Percentiles rank a stretch among this genome's conserved stretches.
phyloP scores from a whole-genome alignment of 2,329 filamentous ascomycete genomes.

The Chaetoscypha palmicola region DNA sequence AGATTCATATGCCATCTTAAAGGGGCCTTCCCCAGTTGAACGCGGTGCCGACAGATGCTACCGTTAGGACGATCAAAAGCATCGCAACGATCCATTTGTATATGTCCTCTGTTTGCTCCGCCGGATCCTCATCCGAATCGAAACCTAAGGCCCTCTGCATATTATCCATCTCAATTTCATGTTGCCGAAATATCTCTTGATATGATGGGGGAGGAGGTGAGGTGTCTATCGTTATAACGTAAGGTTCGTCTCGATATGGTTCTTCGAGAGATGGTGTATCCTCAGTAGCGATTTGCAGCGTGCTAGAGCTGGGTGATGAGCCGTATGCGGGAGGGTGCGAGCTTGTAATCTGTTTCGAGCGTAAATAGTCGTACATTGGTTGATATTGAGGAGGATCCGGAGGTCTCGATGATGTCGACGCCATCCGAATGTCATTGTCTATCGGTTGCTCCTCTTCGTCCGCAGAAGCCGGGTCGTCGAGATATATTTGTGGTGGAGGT shows the following conservation, averaged over 20 bases:
- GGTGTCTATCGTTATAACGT: conserved; percentile 22
- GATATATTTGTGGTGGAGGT: conserved; percentile 14
- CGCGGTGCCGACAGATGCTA: conserved; percentile 24
- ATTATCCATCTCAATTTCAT: conserved; percentile 17
- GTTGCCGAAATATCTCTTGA: conserved; percentile 19
- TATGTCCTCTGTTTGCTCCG: conserved; percentile 24
- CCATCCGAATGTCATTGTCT: background rate
- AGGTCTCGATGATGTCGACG: background rate
- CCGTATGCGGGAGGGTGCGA: conserved; percentile 6
- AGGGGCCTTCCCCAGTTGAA: conserved; percentile 24
- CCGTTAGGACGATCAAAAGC: conserved; percentile 24
- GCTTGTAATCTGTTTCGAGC: conserved; percentile 13
- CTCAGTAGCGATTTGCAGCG: background rate
- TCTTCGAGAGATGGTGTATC: conserved; percentile 11
- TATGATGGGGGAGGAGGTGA: conserved; percentile 23
- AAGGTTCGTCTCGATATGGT: conserved; percentile 26
- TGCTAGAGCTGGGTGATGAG: conserved; percentile 5
- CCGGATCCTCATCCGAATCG: conserved; percentile 14
- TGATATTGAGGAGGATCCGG: conserved; percentile 23
- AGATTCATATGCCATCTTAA: background rate
- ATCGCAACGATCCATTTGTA: conserved; percentile 28
- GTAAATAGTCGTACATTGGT: conserved; percentile 29
- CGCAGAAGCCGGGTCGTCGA: conserved; percentile 19
- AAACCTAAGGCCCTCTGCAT: conserved; percentile 17
- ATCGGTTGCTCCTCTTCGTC: conserved; percentile 8